Conservation (phyloP, 768 basidiomycete species). For the Kwoniella mangroviensis region DNA sequence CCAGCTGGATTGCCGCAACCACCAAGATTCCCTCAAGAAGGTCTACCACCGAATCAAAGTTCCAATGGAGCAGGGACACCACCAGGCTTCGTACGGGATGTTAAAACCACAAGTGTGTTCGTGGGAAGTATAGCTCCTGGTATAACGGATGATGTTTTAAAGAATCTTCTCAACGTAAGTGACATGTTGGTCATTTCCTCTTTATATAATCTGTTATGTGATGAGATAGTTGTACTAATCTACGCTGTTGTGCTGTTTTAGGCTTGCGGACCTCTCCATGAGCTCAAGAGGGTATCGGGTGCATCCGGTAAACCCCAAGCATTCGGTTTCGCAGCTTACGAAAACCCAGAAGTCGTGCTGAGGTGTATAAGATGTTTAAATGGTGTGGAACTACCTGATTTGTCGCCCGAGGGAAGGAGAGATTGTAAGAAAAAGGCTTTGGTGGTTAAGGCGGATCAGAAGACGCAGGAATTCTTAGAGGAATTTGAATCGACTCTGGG, state of each 20-base stretch:
- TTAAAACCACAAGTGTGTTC: slow-evolving; percentile 75
- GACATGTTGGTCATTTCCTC: background rate
- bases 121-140: slow-evolving; percentile 96
- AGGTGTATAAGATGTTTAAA: slow-evolving; percentile 73
- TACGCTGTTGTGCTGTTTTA: slow-evolving; percentile 50
- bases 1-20: slow-evolving; percentile 41
- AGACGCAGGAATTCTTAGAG: slow-evolving; percentile 84
- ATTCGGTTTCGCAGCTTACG: slow-evolving; percentile 95
- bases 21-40: slow-evolving; percentile 17
- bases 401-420: slow-evolving; percentile 54
- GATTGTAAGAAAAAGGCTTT: slow-evolving; percentile 70
- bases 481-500: slow-evolving; percentile 80
- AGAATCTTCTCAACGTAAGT: slow-evolving; percentile 75
- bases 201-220: background rate
- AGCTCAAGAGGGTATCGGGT: slow-evolving; percentile 89
- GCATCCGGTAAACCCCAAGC: slow-evolving; percentile 93
- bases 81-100: slow-evolving; percentile 48
- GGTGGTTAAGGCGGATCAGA: slow-evolving; percentile 93
- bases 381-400: slow-evolving; percentile 67
- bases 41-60: background rate
- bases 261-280: slow-evolving; percentile 88
- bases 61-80: slow-evolving; percentile 26
- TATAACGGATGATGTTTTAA: slow-evolving; percentile 80
- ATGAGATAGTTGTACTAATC: background rate
- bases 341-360: slow-evolving; percentile 88